Percentiles rank a stretch among this genome's conserved stretches.
These are phyloP conservation scores for Coccomyxa subellipsoidea DNA, from an alignment of 163 green algal species.

Conservation along the genomic window DNA sequence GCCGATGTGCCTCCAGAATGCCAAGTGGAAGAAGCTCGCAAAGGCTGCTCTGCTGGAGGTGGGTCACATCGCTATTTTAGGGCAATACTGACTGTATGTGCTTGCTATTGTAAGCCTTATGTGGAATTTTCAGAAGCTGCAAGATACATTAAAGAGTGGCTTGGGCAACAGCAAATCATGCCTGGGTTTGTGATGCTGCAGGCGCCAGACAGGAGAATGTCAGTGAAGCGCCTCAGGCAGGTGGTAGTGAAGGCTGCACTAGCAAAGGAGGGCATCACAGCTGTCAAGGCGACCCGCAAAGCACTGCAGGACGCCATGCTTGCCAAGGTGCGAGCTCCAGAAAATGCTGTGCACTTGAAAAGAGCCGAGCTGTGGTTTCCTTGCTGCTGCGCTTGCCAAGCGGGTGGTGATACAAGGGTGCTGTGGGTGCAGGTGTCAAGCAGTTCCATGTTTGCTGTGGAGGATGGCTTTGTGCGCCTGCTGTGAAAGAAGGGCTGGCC, in stretches of 20 bases:
- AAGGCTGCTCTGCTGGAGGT: constrained; percentile 19
- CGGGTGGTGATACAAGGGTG: not conserved
- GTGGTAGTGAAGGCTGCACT: not conserved
- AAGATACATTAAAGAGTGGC: not conserved
- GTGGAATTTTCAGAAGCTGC: not conserved
- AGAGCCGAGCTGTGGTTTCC: too few species aligned
- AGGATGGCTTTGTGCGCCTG: not conserved
- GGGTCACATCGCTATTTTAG: not conserved
- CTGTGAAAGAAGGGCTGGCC: not conserved
- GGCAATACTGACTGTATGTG: not conserved
- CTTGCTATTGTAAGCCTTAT: too few species aligned
- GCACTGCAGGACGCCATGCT: not conserved
- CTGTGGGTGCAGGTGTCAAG: not conserved
- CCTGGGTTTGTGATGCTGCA: not conserved
- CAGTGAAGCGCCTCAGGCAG: not conserved
- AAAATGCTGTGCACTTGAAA: too few species aligned
- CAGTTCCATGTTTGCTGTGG: not conserved
- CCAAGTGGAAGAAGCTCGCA: constrained; percentile 57
- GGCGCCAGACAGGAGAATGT: not conserved
- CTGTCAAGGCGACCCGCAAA: not conserved
- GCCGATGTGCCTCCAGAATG: not conserved
- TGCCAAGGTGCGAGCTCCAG: not conserved
- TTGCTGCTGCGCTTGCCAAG: too few species aligned
- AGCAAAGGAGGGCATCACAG: not conserved
- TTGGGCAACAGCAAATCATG: not conserved